Evolutionary conservation across 1,284 basidiomycete species (phyloP), one percentile per base, ranked within the genome.

Genomic region (Boletus sp.): DNA sequence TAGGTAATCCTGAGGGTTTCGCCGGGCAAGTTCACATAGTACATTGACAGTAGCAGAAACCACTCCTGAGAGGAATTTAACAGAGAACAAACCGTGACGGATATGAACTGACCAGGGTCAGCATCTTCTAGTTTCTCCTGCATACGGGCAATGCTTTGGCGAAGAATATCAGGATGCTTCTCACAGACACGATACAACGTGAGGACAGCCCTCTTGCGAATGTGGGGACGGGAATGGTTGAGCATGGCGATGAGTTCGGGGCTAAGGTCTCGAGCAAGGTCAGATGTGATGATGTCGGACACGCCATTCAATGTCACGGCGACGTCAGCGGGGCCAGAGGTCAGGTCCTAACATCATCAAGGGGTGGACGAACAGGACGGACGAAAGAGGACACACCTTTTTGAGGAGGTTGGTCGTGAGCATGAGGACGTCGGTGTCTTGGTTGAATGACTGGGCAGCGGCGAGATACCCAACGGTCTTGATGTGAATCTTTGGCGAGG

Each of bases 401-500:
- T 99, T 98, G 70, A 99, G 83, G 33, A 97, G 82, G 77, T 99
- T 99, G 13, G 97, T 98, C 0, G 97, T 97, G 50, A 99, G 85
- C 83, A 99, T 98, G 27, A 98, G 87, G 43, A 99, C 97, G 69
- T 99, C 97, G 1, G 96, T 98, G 63, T 97, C 94, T 65, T 94
- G 87, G 33, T 90, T 85, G 75, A 99, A 99, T 1, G 95, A 96
- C 75, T 97, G 94, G 0, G 87, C 83, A 1, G 97, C 96, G 1
- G 93, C 97, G 19, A 99, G 88, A 77, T 99, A 99, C 19, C 97
- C 97, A 49, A 98, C 90, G 46, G 89, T 89, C 81, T 99, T 99
- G 67, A 97, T 83, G 77, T 98, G 95, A 68, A 91, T 89, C 69
- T 89, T 89, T 3, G 91, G 81, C 4, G 94, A 95, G 33, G 95